phyloP scores from a whole-genome alignment of 352 stramenopile genomes.

The Saprolegnia diclina region DNA sequence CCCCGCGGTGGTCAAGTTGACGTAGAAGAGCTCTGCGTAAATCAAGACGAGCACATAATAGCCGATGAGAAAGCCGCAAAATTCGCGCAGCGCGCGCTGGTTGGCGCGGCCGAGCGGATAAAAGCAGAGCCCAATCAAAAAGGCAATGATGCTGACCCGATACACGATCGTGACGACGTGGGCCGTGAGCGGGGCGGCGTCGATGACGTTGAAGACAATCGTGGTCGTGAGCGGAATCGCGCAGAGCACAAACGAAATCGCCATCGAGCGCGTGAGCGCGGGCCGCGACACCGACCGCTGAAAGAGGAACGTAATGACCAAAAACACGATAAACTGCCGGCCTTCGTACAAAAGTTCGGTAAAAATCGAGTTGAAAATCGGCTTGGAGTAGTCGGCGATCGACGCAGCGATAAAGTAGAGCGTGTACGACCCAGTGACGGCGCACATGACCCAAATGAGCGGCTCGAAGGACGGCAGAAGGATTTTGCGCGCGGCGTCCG shows the following conservation, averaged over 20 bases:
- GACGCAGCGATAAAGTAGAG: constrained; percentile 24
- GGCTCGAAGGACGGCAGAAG: constrained; percentile 64
- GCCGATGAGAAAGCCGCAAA: constrained; percentile 26
- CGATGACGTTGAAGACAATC: constrained; percentile 15
- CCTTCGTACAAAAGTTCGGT: constrained; percentile 27
- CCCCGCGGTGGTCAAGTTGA: background rate
- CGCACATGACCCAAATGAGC: constrained; percentile 48
- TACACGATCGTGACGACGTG: constrained; percentile 16
- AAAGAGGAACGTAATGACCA: constrained; percentile 27
- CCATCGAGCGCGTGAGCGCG: constrained; percentile 21
- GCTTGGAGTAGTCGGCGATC: constrained; percentile 19
- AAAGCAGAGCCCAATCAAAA: constrained; percentile 26
- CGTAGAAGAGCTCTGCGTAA: constrained; percentile 27
- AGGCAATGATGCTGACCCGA: constrained; percentile 10
- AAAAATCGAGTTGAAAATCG: constrained; percentile 28
- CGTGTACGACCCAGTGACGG: constrained; percentile 36
- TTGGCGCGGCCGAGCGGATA: constrained; percentile 24
- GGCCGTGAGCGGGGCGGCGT: background rate
- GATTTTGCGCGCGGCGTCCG: constrained; percentile 46
- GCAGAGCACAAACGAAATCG: constrained; percentile 23
- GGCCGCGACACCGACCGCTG: constrained; percentile 28
- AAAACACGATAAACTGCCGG: constrained; percentile 29
- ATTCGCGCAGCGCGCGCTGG: constrained; percentile 17
- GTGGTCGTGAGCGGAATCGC: constrained; percentile 5
- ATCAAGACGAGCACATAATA: constrained; percentile 28